A percentile compares a stretch with the other conserved stretches of the same genome.
phyloP scores from a whole-genome alignment of 306 rosid genomes.

The Hippophae gyantsensis region DNA sequence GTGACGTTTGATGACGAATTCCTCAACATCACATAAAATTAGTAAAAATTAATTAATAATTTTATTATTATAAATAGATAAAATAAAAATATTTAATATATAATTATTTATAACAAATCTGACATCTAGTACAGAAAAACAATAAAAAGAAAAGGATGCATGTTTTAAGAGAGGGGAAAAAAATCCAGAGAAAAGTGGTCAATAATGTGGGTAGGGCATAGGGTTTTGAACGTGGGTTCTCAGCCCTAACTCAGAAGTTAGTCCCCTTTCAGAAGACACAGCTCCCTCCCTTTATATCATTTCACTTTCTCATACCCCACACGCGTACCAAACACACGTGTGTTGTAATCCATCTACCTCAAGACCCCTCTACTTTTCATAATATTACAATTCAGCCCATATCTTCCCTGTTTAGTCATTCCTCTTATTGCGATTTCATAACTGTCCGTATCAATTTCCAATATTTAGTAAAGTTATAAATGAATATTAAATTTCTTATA shows the following conservation, averaged over 20 bases:
- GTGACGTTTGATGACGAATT: too few relatives aligned
- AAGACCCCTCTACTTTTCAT: background rate
- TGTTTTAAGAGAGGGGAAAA: too few relatives aligned
- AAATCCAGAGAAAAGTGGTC: background rate
- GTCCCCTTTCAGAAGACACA: slow-evolving; percentile 39
- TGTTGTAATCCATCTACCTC: slow-evolving; percentile 10
- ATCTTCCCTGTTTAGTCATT: background rate
- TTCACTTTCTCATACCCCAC: slow-evolving; percentile 8
- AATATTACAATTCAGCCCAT: slow-evolving; percentile 12
- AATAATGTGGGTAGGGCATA: slow-evolving; percentile 28
- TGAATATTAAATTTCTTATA: too few relatives aligned
- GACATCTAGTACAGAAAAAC: too few relatives aligned
- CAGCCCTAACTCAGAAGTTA: slow-evolving; percentile 29
- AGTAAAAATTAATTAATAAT: too few relatives aligned
- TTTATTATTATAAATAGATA: too few relatives aligned
- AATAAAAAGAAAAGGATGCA: too few relatives aligned
- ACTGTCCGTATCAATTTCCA: too few relatives aligned
- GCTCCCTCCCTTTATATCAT: background rate
- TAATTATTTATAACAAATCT: too few relatives aligned
- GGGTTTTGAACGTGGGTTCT: background rate
- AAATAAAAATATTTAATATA: too few relatives aligned
- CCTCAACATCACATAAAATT: too few relatives aligned
- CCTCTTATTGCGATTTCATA: background rate
- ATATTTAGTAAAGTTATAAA: too few relatives aligned
- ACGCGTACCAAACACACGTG: slow-evolving; percentile 39